These are phyloP conservation scores for Cyberlindnera lachancei DNA, from an alignment of 805 yeast genomes.

Conservation along the genomic window DNA sequence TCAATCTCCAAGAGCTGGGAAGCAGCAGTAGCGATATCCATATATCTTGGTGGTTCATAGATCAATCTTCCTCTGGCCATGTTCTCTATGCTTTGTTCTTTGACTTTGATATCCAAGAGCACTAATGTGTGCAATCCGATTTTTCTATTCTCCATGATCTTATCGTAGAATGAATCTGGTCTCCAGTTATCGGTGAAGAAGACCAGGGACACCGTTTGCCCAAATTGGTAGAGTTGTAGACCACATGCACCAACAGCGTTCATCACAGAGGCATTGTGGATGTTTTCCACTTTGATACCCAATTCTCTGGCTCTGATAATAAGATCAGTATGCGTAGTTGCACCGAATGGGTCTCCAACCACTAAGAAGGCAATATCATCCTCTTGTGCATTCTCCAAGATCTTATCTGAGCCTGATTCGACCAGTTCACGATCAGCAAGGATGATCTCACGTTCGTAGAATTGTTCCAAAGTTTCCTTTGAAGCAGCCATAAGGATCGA, in stretches of 20 bases:
- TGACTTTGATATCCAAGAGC: conserved; percentile 87
- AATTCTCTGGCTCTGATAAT: conserved; percentile 86
- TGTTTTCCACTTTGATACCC: conserved; percentile 67
- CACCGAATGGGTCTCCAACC: conserved; percentile 97
- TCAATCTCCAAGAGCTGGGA: conserved; percentile 84
- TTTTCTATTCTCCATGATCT: conserved; percentile 79
- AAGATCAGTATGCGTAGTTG: conserved; percentile 95
- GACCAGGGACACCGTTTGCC: conserved; percentile 94
- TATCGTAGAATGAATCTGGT: conserved; percentile 91
- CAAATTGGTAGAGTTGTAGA: conserved; percentile 86
- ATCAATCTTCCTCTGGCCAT: conserved; percentile 88
- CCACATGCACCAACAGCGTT: conserved; percentile 99
- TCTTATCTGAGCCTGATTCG: conserved; percentile 80
- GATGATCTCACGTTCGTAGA: conserved; percentile 78
- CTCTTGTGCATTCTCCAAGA: conserved; percentile 64
- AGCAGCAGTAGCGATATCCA: conserved; percentile 88
- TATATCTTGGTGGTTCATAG: conserved; percentile 95
- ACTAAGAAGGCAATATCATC: conserved; percentile 92
- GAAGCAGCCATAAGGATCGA: conserved; percentile 93
- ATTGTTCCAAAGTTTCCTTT: conserved; percentile 62
- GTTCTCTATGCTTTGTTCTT: conserved; percentile 92
- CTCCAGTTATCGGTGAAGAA: conserved; percentile 94
- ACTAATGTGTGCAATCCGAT: conserved; percentile 89
- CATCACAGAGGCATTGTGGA: conserved; percentile 96
- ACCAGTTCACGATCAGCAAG: conserved; percentile 94